These are phyloP conservation scores for Cicer yamashitae DNA, from an alignment of 306 rosid genomes.

Conservation along the genomic window DNA sequence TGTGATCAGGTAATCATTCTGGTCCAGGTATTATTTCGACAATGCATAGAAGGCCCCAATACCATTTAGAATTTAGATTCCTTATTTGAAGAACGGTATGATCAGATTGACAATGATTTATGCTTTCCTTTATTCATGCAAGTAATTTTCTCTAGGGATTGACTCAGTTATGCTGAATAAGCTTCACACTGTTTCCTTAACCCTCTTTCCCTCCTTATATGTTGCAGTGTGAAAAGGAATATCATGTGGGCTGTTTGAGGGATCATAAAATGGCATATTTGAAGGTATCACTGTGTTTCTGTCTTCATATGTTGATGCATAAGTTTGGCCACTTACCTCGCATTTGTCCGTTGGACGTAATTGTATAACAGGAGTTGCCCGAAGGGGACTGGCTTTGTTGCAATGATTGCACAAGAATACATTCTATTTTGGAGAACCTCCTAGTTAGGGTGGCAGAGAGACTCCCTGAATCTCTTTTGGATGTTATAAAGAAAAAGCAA, in stretches of 20 bases:
- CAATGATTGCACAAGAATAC: conserved; percentile 76
- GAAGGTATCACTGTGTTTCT: conserved; percentile 62
- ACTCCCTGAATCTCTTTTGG: conserved; percentile 77
- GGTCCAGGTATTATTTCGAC: conserved; percentile 24
- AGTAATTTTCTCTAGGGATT: conserved; percentile 23
- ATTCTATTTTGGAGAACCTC: conserved; percentile 72
- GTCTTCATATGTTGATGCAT: conserved; percentile 38
- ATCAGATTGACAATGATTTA: conserved; percentile 35
- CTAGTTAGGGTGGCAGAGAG: conserved; percentile 71
- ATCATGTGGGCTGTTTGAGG: conserved; percentile 96
- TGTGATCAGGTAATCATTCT: conserved; percentile 84
- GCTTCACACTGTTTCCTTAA: conserved; percentile 20
- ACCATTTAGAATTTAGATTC: conserved; percentile 25
- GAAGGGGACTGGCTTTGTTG: conserved; percentile 96
- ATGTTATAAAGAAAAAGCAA: conserved; percentile 71
- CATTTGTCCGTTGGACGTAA: conserved; percentile 30
- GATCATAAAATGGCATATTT: conserved; percentile 94
- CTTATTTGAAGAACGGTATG: conserved; percentile 35
- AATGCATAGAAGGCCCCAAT: conserved; percentile 32
- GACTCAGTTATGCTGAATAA: conserved; percentile 32
- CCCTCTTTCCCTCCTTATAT: conserved; percentile 12
- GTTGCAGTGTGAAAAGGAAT: conserved; percentile 95
- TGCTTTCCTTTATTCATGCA: conserved; percentile 27
- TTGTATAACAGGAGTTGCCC: conserved; percentile 81
- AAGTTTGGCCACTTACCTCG: conserved; percentile 20